Base-by-base conservation (phyloP, 164 flowering plant species). In the Sedum album region DNA sequence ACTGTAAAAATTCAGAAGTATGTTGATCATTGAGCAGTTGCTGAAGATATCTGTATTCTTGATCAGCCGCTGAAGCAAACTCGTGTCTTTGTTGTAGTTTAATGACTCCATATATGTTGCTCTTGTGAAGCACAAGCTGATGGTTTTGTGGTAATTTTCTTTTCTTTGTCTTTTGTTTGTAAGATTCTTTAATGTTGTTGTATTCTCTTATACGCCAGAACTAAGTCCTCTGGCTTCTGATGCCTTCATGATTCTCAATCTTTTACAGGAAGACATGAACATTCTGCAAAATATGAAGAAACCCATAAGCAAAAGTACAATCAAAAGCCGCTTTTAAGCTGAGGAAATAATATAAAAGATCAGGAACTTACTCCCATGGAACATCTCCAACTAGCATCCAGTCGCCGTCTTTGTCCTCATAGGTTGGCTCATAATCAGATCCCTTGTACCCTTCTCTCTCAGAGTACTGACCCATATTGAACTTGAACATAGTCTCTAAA, bases 281-380 rank as follows among this genome's bases (percentile, higher is more conserved):
- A 76, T 79, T 0, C 93, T 87, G 89, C 69, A 82, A n/a, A 21
- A 49, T 26, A 36, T 38, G 61, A 35, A 67, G 67, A 10, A 68
- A 30, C 62, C 72, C 8, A 74, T 23, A 72, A 51, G 57, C 15
- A 46, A 13, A 66, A 7, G 11, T 49, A 26, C 28, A 21, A 17
- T 67, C 36, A 44, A 68, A 65, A n/a, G 51, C 57, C 61, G 46
- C 44, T 14, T 63, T 18, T 20, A 13, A 31, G 13, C 5, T 57
- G 66, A n/a, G 67, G 62, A 63, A 66, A 67, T 51, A 38, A 38
- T 62, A 67, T 66, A 60, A 25, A 31, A 67, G 55, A 71, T 66
- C 66, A 65, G 46, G 68, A 68, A 80, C 95, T 85, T 89, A 89
- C 66, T 63, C 66, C 66, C 66, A 63, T 33, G 66, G 66, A 63